Percentiles rank a stretch among this genome's conserved stretches.
phyloP scores from a whole-genome alignment of 352 stramenopile genomes.

The Phytophthora aleatoria region DNA sequence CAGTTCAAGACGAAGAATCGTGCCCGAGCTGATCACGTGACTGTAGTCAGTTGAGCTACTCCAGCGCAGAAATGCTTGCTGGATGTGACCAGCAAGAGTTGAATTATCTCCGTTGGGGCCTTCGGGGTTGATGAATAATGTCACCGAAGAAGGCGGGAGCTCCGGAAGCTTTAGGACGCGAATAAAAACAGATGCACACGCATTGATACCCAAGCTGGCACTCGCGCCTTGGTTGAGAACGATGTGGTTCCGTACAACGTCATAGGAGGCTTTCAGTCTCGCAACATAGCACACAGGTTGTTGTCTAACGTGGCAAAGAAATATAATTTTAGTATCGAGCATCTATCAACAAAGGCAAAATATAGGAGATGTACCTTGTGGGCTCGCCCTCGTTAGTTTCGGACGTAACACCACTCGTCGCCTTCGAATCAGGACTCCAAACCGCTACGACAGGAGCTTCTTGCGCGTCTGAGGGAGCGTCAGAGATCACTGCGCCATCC shows the following conservation, averaged over 20 bases:
- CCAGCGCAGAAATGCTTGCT: conserved; percentile 44
- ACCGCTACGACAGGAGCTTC: conserved; percentile 47
- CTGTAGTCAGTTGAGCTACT: conserved; percentile 18
- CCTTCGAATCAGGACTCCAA: conserved; percentile 32
- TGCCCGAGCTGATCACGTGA: conserved; percentile 39
- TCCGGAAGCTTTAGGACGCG: conserved; percentile 64
- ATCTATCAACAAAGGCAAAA: conserved; percentile 3
- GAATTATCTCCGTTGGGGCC: conserved; percentile 2
- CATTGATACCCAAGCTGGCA: conserved; percentile 22
- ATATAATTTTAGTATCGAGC: conserved; percentile 4
- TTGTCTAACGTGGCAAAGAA: conserved; percentile 16
- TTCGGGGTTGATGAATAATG: conserved; percentile 30
- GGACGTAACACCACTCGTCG: background rate
- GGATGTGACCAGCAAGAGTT: conserved; percentile 18
- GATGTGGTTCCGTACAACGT: conserved; percentile 41
- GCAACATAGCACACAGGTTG: conserved; percentile 34
- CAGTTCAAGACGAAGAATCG: conserved; percentile 30
- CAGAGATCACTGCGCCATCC: conserved; percentile 51
- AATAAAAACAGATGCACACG: conserved; percentile 36
- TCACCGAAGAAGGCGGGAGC: conserved; percentile 36
- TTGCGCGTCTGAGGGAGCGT: conserved; percentile 34
- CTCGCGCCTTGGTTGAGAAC: conserved; percentile 38
- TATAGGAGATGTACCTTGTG: conserved; percentile 11
- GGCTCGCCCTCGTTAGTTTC: conserved; percentile 20
- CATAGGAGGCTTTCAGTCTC: conserved; percentile 45